Conservation (phyloP, 345 rosid genomes). For the Aurinia saxatilis region DNA sequence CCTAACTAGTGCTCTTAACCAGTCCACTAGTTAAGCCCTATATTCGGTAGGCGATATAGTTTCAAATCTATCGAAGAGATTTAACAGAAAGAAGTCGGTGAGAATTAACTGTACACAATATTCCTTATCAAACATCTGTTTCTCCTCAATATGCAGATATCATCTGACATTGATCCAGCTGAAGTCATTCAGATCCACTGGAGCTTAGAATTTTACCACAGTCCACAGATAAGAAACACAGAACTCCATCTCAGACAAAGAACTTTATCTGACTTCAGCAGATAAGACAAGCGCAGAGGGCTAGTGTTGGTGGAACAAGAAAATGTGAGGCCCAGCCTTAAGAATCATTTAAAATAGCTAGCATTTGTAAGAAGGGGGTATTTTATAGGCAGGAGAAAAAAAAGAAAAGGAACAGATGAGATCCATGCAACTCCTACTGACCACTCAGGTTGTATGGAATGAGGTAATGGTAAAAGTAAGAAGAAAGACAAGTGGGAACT, state of each 20-base stretch:
- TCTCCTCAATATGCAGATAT: slow-evolving; percentile 20
- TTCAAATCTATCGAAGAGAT: slow-evolving; percentile 6
- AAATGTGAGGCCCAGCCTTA: neutral
- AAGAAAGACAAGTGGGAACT: slow-evolving; percentile 12
- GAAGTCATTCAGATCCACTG: slow-evolving; percentile 16
- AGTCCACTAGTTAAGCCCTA: slow-evolving; percentile 8
- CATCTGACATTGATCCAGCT: slow-evolving; percentile 15
- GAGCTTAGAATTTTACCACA: slow-evolving; percentile 24
- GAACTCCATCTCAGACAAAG: slow-evolving; percentile 13
- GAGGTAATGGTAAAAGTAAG: slow-evolving; percentile 2
- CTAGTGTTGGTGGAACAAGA: slow-evolving; percentile 5
- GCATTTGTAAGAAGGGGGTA: neutral
- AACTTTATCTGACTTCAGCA: slow-evolving; percentile 9
- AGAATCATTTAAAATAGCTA: neutral
- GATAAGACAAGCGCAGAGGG: neutral
- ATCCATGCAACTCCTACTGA: neutral
- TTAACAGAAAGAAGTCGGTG: neutral
- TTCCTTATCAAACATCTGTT: slow-evolving; percentile 10
- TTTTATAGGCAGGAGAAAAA: neutral
- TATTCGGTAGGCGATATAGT: neutral
- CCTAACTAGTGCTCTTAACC: neutral
- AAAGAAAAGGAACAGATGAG: neutral
- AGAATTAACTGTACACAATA: neutral
- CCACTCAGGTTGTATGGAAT: neutral
- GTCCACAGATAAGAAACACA: slow-evolving; percentile 23